phyloP scores from a whole-genome alignment of 345 rosid species.

The Eucalyptus victrix region DNA sequence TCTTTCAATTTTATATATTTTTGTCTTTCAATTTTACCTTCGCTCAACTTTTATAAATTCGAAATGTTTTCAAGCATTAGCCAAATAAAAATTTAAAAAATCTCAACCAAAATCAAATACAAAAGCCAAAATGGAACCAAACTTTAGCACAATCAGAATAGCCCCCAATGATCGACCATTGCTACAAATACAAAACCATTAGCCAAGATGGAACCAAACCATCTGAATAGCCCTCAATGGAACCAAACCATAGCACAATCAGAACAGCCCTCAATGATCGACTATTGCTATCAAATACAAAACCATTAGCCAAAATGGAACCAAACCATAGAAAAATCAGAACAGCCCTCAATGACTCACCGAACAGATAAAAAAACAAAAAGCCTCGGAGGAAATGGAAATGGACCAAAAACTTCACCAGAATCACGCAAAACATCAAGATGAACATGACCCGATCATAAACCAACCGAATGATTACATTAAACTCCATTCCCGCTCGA shows the following conservation, averaged over 20 bases:
- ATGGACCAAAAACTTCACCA: not conserved
- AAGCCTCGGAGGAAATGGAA: not conserved
- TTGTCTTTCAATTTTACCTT: not conserved
- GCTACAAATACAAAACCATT: not conserved
- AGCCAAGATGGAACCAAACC: too few relatives aligned
- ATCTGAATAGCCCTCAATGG: too few relatives aligned
- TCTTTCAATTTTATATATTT: too few relatives aligned
- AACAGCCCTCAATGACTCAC: not conserved
- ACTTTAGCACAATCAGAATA: too few relatives aligned
- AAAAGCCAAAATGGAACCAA: not conserved
- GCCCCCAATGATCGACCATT: not conserved
- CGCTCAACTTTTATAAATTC: not conserved
- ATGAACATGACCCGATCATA: not conserved
- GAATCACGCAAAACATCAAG: not conserved
- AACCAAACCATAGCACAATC: too few relatives aligned
- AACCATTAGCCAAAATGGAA: not conserved
- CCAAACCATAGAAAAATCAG: not conserved
- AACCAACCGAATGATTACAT: not conserved
- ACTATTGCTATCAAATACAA: not conserved
- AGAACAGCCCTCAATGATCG: too few relatives aligned
- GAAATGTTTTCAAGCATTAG: too few relatives aligned
- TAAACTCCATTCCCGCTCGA: not conserved
- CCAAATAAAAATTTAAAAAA: not conserved
- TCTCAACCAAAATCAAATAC: not conserved
- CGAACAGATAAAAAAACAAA: not conserved